Evolutionary conservation across 2,329 filamentous ascomycete species (phyloP), one percentile per base, ranked within the genome.

Genomic region (Trichophyton schoenleinii): DNA sequence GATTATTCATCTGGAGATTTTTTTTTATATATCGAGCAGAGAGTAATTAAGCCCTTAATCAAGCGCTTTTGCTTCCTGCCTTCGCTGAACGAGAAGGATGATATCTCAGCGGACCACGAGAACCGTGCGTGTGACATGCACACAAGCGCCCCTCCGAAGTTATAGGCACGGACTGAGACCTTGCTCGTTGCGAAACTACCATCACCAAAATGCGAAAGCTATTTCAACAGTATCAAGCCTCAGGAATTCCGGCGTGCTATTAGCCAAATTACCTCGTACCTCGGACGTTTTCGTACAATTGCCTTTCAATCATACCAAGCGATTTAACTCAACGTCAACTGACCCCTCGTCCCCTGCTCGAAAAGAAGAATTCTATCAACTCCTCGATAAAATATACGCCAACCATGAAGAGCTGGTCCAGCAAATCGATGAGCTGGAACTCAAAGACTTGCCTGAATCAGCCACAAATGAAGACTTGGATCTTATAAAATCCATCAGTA

Each of bases 361-460:
- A 25, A 70, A 70, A 62, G 70, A 71, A 46, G 65, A 66, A 9
- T 66, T 76, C 58, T 74, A 72, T 61, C 64, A 52, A 20, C 61
- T 76, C 61, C 70, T 76, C 49, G 73, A 76, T 57, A 68, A 67
- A 57, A 74, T 76, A 63, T 69, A 71, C 34, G 61, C 71, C 15
- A 70, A 69, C 36, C 73, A 75, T 49, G 68, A 68, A 20, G 69
- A 70, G 28, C 65, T 76, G 44, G 68, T 69, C 4, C 65, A 70
- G 31, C 61, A 73, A 9, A 67, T 75, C 62, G 66, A 74, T n/a
- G 70, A 74, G 2, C 34, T 75, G 46, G 68, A 70, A 15, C 58
- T 73, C 2, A 22, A 70, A 31, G 68, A 70, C 6, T 66, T 70
- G 46, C 63, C 67, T 20, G 62, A 66, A 20, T 64, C 67, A 57